A percentile compares a stretch with the other conserved stretches of the same genome.
These are phyloP conservation scores for Lactarius quietus DNA, from an alignment of 768 basidiomycete genomes.

Conservation along the genomic window DNA sequence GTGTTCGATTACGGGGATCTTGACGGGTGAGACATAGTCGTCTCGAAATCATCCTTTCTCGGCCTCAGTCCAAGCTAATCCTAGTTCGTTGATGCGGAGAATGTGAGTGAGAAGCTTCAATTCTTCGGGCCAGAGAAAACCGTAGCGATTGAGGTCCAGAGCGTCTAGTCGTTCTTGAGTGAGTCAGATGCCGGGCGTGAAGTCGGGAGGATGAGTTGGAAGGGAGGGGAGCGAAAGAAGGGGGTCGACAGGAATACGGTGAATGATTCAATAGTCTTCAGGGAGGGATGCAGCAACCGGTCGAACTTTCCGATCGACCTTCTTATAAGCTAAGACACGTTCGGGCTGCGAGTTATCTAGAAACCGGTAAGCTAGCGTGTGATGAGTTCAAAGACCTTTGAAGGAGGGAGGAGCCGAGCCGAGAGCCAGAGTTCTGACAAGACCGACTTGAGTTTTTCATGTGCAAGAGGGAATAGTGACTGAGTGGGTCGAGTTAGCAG, in stretches of 20 bases:
- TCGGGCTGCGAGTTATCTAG: no score
- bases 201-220: not conserved
- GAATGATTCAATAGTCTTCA: not conserved
- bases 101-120: conserved; percentile 25
- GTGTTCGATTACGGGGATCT: no score
- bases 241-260: not conserved
- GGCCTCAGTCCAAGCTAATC: conserved; percentile 10
- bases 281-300: not conserved
- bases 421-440: no score
- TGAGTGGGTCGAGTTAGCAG: not conserved
- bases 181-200: not conserved
- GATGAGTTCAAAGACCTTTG: no score
- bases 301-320: not conserved
- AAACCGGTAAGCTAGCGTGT: no score
- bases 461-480: no score
- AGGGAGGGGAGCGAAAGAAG: not conserved
- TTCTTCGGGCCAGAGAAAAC: conserved; percentile 31
- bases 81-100: conserved; percentile 38
- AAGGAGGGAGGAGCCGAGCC: no score
- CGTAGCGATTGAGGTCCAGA: not conserved
- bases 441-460: no score
- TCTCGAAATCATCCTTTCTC: not conserved
- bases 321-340: not conserved
- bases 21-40: not conserved
- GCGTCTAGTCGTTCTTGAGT: not conserved